Base-by-base conservation (phyloP, 768 basidiomycete species). In the Tremella yokohamensis region DNA sequence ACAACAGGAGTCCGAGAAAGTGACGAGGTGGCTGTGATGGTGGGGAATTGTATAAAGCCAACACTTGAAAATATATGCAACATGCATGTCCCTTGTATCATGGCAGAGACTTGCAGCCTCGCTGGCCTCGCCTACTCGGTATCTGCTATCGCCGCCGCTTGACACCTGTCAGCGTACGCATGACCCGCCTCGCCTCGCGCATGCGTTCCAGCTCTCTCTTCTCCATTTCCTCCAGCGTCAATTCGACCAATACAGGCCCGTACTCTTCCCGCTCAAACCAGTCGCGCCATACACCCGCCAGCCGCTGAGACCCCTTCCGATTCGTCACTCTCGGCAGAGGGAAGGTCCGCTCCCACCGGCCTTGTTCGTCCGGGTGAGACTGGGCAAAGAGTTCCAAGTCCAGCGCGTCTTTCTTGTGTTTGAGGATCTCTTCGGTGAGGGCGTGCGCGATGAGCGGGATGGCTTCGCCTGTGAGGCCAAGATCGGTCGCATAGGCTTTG, bases 201-300 rank as follows among this genome's bases (percentile, higher is more conserved):
- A 56, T 64, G 89, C 92, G 72, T 85, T 83, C 79, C 42, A 88
- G 78, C 79, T 96, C 92, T 69, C 89, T 83, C 77, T 84, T 81
- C 76, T 93, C 93, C 57, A 97, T 85, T 75, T 99, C 96, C 77
- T 97, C 96, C 18, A 85, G 83, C 2, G 81, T 89, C 62, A 98
- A 73, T 63, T 89, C 86, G 76, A 96, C 86, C 74, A 96, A 87
- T 51, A 85, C 81, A 39, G 96, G 97, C 62, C 84, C 82, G 75
- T 89, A 96, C 74, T 93, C 90, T 70, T 89, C 89, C 37, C 87
- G 84, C 73, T 96, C 94, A 34, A 81, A 82, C 91, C 92, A 98
- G 73, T 97, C 94, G 45, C 92, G 79, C 94, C 94, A 98, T 2
- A 93, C 87, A 57, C 92, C 88, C 76, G 84, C 83, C 49, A 97